Conservation (phyloP, 768 basidiomycete species). For the Royoungia palumana region DNA sequence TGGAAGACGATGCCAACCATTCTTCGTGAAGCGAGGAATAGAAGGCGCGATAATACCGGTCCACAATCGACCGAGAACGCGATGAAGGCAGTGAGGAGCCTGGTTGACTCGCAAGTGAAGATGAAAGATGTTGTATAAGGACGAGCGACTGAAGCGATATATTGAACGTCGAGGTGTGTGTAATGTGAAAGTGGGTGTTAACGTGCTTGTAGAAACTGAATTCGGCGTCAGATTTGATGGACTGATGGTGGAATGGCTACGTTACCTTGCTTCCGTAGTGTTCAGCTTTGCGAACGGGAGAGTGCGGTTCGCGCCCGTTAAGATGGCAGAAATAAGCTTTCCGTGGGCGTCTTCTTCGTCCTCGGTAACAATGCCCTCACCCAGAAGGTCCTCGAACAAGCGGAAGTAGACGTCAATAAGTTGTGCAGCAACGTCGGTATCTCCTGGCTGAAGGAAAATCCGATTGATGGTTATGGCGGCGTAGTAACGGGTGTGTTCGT, state of each 20-base stretch:
- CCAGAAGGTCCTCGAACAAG: conserved; percentile 85
- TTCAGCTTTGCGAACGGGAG: conserved; percentile 88
- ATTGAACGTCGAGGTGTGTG: conserved; percentile 95
- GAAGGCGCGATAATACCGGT: conserved; percentile 77
- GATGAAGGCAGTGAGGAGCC: conserved; percentile 39
- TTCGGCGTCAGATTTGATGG: not conserved
- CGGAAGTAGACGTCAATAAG: conserved; percentile 92
- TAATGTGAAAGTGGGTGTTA: conserved; percentile 91
- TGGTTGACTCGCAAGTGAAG: conserved; percentile 45
- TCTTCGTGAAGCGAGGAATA: conserved; percentile 87
- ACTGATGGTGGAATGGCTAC: conserved; percentile 3
- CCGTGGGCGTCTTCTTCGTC: conserved; percentile 65
- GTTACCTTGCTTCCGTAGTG: conserved; percentile 61
- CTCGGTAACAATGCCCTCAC: conserved; percentile 44
- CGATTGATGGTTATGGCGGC: conserved; percentile 94
- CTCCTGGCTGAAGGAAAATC: conserved; percentile 65
- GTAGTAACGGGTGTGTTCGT: conserved; percentile 85
- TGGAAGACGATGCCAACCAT: conserved; percentile 77
- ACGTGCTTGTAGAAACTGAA: conserved; percentile 79
- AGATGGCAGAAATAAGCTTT: conserved; percentile 80
- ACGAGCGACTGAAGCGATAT: conserved; percentile 90
- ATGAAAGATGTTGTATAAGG: conserved; percentile 80
- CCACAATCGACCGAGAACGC: conserved; percentile 47
- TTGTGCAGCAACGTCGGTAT: conserved; percentile 69
- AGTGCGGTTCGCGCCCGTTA: conserved; percentile 94